A percentile compares a stretch with the other conserved stretches of the same genome.
Evolutionary conservation across 345 rosid genomes (phyloP).

Genomic region (Capsella bursapastoris): DNA sequence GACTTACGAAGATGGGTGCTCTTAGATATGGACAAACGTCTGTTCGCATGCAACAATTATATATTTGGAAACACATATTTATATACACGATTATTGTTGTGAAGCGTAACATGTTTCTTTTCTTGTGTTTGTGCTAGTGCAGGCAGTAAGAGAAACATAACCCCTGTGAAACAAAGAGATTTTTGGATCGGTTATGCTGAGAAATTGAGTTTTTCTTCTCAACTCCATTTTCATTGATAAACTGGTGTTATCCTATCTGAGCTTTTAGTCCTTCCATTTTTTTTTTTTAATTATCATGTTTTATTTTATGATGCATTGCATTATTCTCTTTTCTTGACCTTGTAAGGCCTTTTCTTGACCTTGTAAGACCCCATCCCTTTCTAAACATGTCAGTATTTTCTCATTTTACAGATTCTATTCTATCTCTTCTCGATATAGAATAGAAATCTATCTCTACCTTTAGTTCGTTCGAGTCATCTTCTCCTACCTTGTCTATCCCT

Average conservation of each 20-base stretch:
- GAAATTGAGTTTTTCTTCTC: background rate
- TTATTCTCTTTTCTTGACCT: slow-evolving; percentile 79
- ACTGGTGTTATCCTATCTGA: slow-evolving; percentile 89
- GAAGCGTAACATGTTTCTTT: slow-evolving; percentile 4
- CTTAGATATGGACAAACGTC: background rate
- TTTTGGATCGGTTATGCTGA: slow-evolving; percentile 8
- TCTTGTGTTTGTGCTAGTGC: slow-evolving; percentile 4
- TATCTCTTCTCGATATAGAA: slow-evolving; percentile 31
- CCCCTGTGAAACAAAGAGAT: slow-evolving; percentile 7
- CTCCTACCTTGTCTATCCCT: slow-evolving; percentile 97
- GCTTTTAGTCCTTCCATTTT: slow-evolving; percentile 45
- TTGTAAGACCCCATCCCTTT: slow-evolving; percentile 71
- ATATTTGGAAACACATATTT: slow-evolving; percentile 1
- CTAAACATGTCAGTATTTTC: background rate
- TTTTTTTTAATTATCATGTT: background rate
- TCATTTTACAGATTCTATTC: slow-evolving; percentile 2
- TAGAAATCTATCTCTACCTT: slow-evolving; percentile 5
- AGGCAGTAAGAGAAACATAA: slow-evolving; percentile 26
- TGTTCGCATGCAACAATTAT: background rate
- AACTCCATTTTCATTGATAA: slow-evolving; percentile 21
- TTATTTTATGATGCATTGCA: background rate
- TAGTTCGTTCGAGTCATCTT: slow-evolving; percentile 60
- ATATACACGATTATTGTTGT: slow-evolving; percentile 1
- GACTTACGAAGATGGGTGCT: slow-evolving; percentile 8
- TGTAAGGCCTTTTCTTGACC: slow-evolving; percentile 99